Base-by-base conservation (phyloP, 768 basidiomycete species). In the Rhizopogon vinicolor region DNA sequence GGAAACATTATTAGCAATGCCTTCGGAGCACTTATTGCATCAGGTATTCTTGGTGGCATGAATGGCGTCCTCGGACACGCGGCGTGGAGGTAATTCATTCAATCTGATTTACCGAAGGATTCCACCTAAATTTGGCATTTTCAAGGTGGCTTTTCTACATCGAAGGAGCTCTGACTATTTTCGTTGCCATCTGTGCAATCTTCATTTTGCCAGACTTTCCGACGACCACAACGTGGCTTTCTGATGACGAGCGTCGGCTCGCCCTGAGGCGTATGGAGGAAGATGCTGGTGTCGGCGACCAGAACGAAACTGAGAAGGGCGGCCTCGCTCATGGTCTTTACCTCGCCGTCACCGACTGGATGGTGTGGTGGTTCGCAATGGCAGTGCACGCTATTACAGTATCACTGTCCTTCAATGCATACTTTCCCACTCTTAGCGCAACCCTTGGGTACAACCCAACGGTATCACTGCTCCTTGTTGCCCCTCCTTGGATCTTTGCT, bases 281-380 rank as follows among this genome's bases (percentile, higher is more conserved):
- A 63, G 88, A 89, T 33, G 76, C 75, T 13, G 84, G 83, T 19
- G 74, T 83, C n/a, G 76, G 78, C 12, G 82, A 85, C 55, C 72
- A 80, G 41, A 71, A 70, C 31, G 74, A 81, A 58, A 78, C 74
- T 3, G 78, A 81, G 58, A 56, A 54, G 12, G 57, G 69, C 12
- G 75, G 73, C 6, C 70, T 51, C 41, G 60, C 69, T 10, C 66
- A 72, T 35, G 88, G 88, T 7, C 63, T 91, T 7, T 61, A 69
- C 33, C 67, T 86, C 58, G 87, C 88, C n/a, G 41, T 90, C 55
- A 76, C 73, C 22, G 91, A 93, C 64, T 84, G 85, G 87, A 88
- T 83, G 68, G 87, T 93, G 39, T 93, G 89, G 86, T 85, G 81
- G 79, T 76, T 93, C 44, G 78, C 88, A 16, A 56, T 90, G 28